Base-by-base conservation (phyloP, 352 stramenopile genomes). In the Phytophthora syringae region DNA sequence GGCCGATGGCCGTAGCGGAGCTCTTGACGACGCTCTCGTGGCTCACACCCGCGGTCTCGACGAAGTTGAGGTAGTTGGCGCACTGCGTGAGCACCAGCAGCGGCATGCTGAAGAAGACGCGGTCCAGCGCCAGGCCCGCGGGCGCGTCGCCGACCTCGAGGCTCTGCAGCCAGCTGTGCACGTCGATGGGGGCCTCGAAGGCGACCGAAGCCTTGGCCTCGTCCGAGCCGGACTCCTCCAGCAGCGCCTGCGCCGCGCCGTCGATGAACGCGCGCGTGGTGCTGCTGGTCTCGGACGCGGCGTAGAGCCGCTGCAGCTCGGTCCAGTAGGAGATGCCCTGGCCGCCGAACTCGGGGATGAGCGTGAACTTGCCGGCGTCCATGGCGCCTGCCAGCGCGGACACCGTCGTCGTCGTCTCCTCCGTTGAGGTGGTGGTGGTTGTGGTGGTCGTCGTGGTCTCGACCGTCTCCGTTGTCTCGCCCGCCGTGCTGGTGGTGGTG, bases 81-180 rank as follows among this genome's bases (percentile, higher is more conserved):
- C 84, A 71, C 58, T 95, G 86, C 20, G 86, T 89, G 3, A 95
- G 68, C 22, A 80, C 71, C 50, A 95, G 84, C 36, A 96, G 60
- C 54, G 89, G 75, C 74, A 94, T 95, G 62, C 86, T 95, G 51
- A 88, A 86, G 56, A 79, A 77, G 13, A 88, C 84, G 21, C 74
- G 68, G 42, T 86, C 55, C 21, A 69, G 40, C 18, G 20, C 13
- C 45, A 76, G 44, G 11, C 34, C 48, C 0, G 22, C 47, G 18
- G 68, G 66, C 5, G 57, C 39, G 13, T 77, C 61, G 10, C 56
- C 64, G 7, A 65, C 43, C 24, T 71, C 48, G 6, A 76, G 57
- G 16, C 16, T 67, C 58, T 76, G 64, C 15, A 94, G 70, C 86
- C 86, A 94, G 13, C 44, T 52, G 37, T 79, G 70, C 21, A 94